A percentile compares a stretch with the other conserved stretches of the same genome.
These are phyloP conservation scores for Phaeophleospora eucalypticola DNA, from an alignment of 2,329 filamentous ascomycete genomes.

Conservation along the genomic window DNA sequence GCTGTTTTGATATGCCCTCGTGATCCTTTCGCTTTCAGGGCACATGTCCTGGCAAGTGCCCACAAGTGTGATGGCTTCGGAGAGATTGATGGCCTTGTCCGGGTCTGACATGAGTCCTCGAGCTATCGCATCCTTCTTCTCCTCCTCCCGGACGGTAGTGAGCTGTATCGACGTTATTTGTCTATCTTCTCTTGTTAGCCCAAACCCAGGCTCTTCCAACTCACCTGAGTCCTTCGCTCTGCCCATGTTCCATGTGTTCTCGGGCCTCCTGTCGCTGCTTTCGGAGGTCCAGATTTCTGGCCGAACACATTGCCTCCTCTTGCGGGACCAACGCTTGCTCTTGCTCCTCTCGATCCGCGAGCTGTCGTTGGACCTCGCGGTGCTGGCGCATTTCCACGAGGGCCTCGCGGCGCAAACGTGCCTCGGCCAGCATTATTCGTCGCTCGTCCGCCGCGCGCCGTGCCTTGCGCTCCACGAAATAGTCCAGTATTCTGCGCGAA, in stretches of 20 bases:
- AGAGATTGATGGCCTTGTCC: constrained; percentile 55
- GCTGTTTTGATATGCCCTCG: constrained; percentile 59
- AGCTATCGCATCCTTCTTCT: constrained; percentile 50
- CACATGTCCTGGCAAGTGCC: constrained; percentile 63
- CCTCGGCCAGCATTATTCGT: not conserved
- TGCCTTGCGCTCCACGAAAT: not conserved
- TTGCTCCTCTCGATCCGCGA: constrained; percentile 7
- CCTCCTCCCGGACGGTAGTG: constrained; percentile 47
- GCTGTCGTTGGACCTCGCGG: constrained; percentile 5
- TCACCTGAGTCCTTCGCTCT: constrained; percentile 23
- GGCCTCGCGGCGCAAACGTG: constrained; percentile 1
- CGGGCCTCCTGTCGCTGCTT: constrained; percentile 5
- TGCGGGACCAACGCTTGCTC: constrained; percentile 5
- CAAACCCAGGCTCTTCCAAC: constrained; percentile 6
- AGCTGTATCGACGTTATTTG: constrained; percentile 34
- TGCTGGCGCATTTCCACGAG: not conserved
- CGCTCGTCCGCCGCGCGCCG: not conserved
- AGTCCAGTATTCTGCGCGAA: not conserved
- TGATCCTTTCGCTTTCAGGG: constrained; percentile 59
- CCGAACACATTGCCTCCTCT: constrained; percentile 2
- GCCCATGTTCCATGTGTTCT: constrained; percentile 17
- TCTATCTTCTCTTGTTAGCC: constrained; percentile 24
- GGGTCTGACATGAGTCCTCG: constrained; percentile 56
- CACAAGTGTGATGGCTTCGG: constrained; percentile 58
- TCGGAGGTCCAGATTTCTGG: too few species aligned